These are phyloP conservation scores for Linaria vulgaris DNA, from an alignment of 257 asterid genomes.

Conservation along the genomic window DNA sequence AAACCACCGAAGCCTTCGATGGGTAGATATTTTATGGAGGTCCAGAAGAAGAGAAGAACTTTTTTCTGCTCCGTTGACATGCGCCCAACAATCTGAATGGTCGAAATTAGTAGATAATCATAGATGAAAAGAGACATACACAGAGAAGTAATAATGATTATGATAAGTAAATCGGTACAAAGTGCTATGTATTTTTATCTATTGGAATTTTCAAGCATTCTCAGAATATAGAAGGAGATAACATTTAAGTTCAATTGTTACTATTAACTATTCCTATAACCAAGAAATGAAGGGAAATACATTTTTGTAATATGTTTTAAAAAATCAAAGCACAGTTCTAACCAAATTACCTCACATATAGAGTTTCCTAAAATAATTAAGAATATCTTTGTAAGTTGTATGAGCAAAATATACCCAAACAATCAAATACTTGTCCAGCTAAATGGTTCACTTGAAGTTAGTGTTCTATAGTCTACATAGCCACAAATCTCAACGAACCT, in stretches of 20 bases:
- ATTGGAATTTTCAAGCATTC: not conserved
- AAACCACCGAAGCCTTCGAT: conserved; percentile 87
- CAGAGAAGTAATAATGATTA: not conserved
- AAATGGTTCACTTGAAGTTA: not conserved
- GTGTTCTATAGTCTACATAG: conserved; percentile 8
- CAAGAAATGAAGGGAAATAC: too few relatives aligned
- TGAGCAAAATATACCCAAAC: not conserved
- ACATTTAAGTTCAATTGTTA: not conserved
- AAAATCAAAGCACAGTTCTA: not conserved
- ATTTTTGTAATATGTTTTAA: too few relatives aligned
- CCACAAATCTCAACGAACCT: not conserved
- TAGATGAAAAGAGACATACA: not conserved
- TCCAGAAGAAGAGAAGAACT: conserved; percentile 94
- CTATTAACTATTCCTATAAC: too few relatives aligned
- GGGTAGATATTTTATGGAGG: conserved; percentile 84
- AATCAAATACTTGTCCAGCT: not conserved
- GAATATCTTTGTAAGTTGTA: not conserved
- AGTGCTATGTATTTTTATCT: not conserved
- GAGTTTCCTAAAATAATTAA: not conserved
- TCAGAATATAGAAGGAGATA: not conserved
- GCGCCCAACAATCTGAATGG: conserved; percentile 55
- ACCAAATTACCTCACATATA: not conserved
- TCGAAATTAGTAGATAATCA: conserved; percentile 10
- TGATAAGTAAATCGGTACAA: not conserved
- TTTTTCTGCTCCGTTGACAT: conserved; percentile 83